Evolutionary conservation across 192 early-diverging fungal genomes (phyloP).

Genomic region (Backusella circina): DNA sequence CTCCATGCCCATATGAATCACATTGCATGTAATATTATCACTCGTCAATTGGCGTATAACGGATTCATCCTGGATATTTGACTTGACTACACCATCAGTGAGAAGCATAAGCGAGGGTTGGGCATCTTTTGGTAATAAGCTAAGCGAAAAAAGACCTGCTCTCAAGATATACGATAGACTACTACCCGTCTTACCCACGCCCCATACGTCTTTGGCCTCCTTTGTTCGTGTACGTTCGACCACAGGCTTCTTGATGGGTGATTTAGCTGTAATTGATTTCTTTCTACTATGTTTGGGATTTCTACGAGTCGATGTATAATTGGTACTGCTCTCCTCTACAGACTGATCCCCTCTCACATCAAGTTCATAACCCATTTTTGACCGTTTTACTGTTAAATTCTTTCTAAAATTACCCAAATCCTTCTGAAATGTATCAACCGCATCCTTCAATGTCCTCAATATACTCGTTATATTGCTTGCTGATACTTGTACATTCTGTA

Average conservation of each 20-base stretch:
- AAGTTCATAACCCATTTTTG: constrained; percentile 41
- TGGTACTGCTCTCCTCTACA: constrained; percentile 1
- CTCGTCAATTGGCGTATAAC: constrained; percentile 58
- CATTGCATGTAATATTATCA: constrained; percentile 59
- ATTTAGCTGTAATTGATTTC: not conserved
- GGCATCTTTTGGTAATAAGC: constrained; percentile 40
- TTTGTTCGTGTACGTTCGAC: not conserved
- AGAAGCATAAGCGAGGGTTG: constrained; percentile 54
- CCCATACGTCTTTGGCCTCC: constrained; percentile 48
- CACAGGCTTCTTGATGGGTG: not conserved
- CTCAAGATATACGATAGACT: constrained; percentile 54
- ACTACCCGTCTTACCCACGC: constrained; percentile 51
- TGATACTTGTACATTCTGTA: constrained; percentile 47
- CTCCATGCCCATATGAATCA: constrained; percentile 70
- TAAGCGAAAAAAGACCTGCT: constrained; percentile 51
- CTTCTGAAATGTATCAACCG: constrained; percentile 40
- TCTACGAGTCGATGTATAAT: not conserved
- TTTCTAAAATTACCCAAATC: constrained; percentile 43
- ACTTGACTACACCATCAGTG: constrained; percentile 75
- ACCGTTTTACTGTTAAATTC: constrained; percentile 32
- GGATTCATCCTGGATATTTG: constrained; percentile 58
- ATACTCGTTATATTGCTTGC: constrained; percentile 32
- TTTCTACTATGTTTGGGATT: not conserved
- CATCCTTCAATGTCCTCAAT: constrained; percentile 33
- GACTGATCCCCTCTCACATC: constrained; percentile 31